A percentile compares a stretch with the other conserved stretches of the same genome.
Conservation (phyloP, 1,139 yeast genomes). For the Neolecta irregularis region DNA sequence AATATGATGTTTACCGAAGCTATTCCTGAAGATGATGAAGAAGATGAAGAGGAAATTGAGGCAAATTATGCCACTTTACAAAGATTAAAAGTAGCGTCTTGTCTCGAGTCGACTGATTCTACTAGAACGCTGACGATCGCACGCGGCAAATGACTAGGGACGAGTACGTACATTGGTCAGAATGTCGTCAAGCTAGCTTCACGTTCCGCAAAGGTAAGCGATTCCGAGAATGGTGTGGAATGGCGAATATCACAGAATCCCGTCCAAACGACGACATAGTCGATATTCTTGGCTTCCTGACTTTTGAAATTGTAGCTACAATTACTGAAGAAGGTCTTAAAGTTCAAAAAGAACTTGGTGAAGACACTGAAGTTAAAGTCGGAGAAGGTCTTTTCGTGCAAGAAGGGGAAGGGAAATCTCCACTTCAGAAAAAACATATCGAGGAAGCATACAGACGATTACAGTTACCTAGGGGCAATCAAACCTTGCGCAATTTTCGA, state of each 20-base stretch:
- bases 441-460: slow-evolving; percentile 83
- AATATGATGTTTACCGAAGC: slow-evolving; percentile 88
- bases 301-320: slow-evolving; percentile 92
- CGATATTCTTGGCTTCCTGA: slow-evolving; percentile 84
- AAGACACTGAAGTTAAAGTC: slow-evolving; percentile 22
- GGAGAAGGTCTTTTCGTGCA: slow-evolving; percentile 56
- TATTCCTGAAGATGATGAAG: slow-evolving; percentile 57
- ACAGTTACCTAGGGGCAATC: slow-evolving; percentile 47
- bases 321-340: slow-evolving; percentile 81
- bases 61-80: slow-evolving; percentile 80
- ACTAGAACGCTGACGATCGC: slow-evolving; percentile 95
- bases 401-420: slow-evolving; percentile 76
- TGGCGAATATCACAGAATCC: slow-evolving; percentile 67
- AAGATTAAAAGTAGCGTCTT: slow-evolving; percentile 64
- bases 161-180: slow-evolving; percentile 97
- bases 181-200: slow-evolving; percentile 92
- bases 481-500: slow-evolving; percentile 55
- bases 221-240: slow-evolving; percentile 93
- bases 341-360: slow-evolving; percentile 25
- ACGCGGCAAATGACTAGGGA: slow-evolving; percentile 89
- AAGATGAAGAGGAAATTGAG: slow-evolving; percentile 77
- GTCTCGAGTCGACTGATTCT: no score
- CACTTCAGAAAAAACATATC: slow-evolving; percentile 68
- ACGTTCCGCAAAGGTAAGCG: slow-evolving; percentile 86
- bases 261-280: slow-evolving; percentile 93